Evolutionary conservation across 345 rosid genomes (phyloP), one percentile per base, ranked within the genome.

Genomic region (Brassica rapa): DNA sequence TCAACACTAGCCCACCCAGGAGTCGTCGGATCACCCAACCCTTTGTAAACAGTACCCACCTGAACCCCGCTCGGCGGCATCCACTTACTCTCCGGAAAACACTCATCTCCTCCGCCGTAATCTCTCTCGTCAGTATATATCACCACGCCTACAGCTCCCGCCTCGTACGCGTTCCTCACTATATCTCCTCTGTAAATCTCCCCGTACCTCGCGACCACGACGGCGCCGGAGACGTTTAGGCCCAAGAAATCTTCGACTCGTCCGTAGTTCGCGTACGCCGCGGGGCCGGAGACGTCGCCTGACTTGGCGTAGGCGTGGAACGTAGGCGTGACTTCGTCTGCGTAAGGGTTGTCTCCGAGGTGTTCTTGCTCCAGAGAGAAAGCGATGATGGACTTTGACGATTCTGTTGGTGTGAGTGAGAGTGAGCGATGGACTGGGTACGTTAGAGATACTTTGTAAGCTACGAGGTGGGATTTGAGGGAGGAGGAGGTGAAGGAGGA

Each of bases 21-120:
- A 3, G 98, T 93, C 0, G 87, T 88, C 1, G 95, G 97, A 72
- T 91, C 97, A 0, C 98, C 98, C 0, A 69, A 39, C 10, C 88
- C 91, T 1, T 74, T 83, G 63, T 84, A 89, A 56, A 90, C 89
- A 8, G 98, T 46, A 27, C 95, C 98, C 59, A 93, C 92, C 80
- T 91, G 97, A 25, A 90, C 97, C 2, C 95, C 97, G 39, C 87
- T 91, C 4, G 97, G 97, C 0, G 97, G 97, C 91, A 91, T 87
- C 97, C 89, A 87, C 75, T 59, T 89, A 3, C 77, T 83, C 7
- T 79, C 85, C 0, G 94, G 98, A 81, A 91, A 91, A 87, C 92
- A 88, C 78, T 73, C 82, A 4, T 73, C 84, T 4, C 82, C 77
- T 3, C 81, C 77, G 11, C 84, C 83, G 56, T 83, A 91, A 70